Base-by-base conservation (phyloP, 164 flowering plant species). In the Vitis labrusca region DNA sequence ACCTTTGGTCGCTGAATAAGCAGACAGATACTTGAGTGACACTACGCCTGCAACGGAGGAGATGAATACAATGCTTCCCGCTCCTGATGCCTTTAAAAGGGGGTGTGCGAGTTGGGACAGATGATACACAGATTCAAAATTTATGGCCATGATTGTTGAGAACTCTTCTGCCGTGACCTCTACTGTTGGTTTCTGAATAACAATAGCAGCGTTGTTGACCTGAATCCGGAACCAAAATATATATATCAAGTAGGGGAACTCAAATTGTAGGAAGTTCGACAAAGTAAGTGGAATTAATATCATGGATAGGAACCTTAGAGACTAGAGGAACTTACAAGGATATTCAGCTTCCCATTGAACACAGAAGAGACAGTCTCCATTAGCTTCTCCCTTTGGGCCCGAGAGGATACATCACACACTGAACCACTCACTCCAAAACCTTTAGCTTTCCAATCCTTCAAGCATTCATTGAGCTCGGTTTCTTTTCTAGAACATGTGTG, bases 401-500 rank as follows among this genome's bases (percentile, higher is more conserved):
- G 4, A 32, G 53, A 63, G 11, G 44, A 32, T 3, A 60, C 65
- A 44, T 56, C 63, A 13, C 59, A 53, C 10, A 53, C 30, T 4
- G 32, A 57, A 11, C 55, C 70, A 64, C 19, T 71, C 13, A 58
- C 53, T 2, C 44, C 44, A 32, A 32, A 32, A 47, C 14, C 16
- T 2, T 16, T 32, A 32, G 44, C 44, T 2, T 63, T 63, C 66
- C 66, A 62, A 13, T 37, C 50, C 14, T 37, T 9, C n/a, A 71
- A 57, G 37, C 64, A 64, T 15, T 48, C 30, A 2, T 64, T 50
- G 9, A 71, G 63, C 2, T 54, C 16, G 1, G 49, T 8, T 19
- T 71, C 50, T 2, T 53, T 58, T 9, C 74, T 15, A 2, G 61
- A 23, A 11, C 73, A 70, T 3, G 73, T 70, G 15, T 70, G 61